Percentiles rank a stretch among this genome's conserved stretches.
phyloP scores from a whole-genome alignment of 495 filamentous ascomycete species.

The Daldinia decipiens region DNA sequence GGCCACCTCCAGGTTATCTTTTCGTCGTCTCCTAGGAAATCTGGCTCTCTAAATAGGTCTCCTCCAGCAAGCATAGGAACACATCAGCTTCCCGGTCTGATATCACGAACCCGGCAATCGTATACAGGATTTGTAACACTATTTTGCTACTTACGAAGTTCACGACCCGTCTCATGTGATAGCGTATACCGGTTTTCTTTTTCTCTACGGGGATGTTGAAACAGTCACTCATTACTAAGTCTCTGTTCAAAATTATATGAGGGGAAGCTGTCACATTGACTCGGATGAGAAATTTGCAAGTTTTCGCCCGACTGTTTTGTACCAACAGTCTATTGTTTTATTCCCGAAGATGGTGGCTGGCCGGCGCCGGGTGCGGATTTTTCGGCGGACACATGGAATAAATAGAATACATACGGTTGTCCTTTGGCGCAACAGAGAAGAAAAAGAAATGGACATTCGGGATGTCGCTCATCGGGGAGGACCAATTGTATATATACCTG shows the following conservation, averaged over 20 bases:
- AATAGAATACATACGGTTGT: constrained; percentile 31
- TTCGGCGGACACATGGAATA: constrained; percentile 14
- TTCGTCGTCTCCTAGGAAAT: not conserved
- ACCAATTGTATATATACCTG: constrained; percentile 44
- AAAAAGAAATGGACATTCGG: constrained; percentile 19
- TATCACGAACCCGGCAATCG: constrained; percentile 4
- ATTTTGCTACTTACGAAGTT: constrained; percentile 34
- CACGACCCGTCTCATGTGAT: constrained; percentile 30
- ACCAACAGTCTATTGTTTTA: constrained; percentile 28
- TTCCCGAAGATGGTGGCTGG: constrained; percentile 18
- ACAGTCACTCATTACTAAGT: constrained; percentile 7
- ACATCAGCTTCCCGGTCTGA: constrained; percentile 8
- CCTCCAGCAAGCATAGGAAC: constrained; percentile 3
- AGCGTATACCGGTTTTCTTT: constrained; percentile 17
- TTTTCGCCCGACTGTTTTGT: constrained; percentile 20
- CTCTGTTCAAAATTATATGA: not conserved
- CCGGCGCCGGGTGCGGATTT: constrained; percentile 34
- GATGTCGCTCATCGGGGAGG: not conserved
- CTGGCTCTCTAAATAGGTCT: not conserved
- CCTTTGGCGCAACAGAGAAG: constrained; percentile 18
- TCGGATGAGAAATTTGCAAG: not conserved
- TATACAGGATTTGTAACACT: constrained; percentile 30
- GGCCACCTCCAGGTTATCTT: not conserved
- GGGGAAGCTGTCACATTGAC: constrained; percentile 1
- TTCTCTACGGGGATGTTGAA: not conserved